These are phyloP conservation scores for Neoboletus subvelutipes DNA, from an alignment of 768 basidiomycete genomes.

Conservation along the genomic window DNA sequence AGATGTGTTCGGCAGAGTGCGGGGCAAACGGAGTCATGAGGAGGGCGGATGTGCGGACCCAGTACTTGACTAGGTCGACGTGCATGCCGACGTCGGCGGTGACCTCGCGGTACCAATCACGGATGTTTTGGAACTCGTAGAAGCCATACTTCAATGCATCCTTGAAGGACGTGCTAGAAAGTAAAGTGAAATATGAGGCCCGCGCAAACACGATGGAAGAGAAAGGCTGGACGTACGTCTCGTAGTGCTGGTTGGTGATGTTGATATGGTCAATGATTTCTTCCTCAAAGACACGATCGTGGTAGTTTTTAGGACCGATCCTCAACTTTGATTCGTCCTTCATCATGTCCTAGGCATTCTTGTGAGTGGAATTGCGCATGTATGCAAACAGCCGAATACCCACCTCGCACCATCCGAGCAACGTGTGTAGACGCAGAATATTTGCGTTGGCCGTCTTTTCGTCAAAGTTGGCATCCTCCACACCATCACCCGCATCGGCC, in stretches of 20 bases:
- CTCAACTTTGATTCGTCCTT: slow-evolving; percentile 71
- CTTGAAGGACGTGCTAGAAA: slow-evolving; percentile 84
- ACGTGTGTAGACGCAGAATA: slow-evolving; percentile 88
- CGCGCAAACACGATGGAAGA: neutral
- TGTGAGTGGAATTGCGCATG: neutral
- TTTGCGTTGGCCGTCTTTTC: slow-evolving; percentile 98
- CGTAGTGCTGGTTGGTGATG: slow-evolving; percentile 77
- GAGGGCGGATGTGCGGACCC: slow-evolving; percentile 79
- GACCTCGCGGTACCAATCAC: slow-evolving; percentile 96
- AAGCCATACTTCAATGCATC: slow-evolving; percentile 94
- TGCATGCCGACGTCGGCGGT: slow-evolving; percentile 91
- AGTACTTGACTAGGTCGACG: slow-evolving; percentile 77
- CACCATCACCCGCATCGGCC: slow-evolving; percentile 95
- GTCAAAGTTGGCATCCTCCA: slow-evolving; percentile 99
- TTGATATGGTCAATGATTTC: slow-evolving; percentile 88
- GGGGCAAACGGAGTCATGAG: slow-evolving; percentile 86
- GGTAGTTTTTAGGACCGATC: slow-evolving; percentile 70
- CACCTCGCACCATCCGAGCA: slow-evolving; percentile 91
- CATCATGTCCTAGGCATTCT: slow-evolving; percentile 66
- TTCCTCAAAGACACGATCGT: slow-evolving; percentile 88
- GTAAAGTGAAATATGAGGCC: slow-evolving; percentile 29
- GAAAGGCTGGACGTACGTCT: slow-evolving; percentile 55
- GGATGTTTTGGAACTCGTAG: slow-evolving; percentile 88
- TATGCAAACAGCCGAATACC: slow-evolving; percentile 17
- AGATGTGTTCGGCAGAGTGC: slow-evolving; percentile 92